Conservation (phyloP, 78 protist genomes). For the Creolimax fragrantissima region DNA sequence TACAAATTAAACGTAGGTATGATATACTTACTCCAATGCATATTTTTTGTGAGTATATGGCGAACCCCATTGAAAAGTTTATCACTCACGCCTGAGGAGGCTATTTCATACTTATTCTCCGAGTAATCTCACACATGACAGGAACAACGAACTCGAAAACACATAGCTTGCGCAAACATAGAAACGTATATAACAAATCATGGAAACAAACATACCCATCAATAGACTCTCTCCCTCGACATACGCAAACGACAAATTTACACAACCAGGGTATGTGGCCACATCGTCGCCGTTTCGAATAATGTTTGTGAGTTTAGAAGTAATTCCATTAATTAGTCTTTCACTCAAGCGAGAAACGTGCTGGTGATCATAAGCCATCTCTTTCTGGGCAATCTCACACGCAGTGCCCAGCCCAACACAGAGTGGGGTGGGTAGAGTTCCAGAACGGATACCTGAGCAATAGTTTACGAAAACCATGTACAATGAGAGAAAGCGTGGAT, state of each 20-base stretch:
- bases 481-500: no score
- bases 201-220: background rate
- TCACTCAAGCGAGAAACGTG: slow-evolving; percentile 53
- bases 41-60: no score
- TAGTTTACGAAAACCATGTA: no score
- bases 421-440: slow-evolving; percentile 88
- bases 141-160: no score
- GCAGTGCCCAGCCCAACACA: slow-evolving; percentile 88
- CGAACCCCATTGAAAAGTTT: no score
- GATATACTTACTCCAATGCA: no score
- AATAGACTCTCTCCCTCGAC: slow-evolving; percentile 81
- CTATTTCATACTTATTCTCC: no score
- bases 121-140: no score
- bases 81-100: no score
- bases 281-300: slow-evolving; percentile 42
- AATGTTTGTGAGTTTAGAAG: slow-evolving; percentile 12
- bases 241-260: slow-evolving; percentile 90
- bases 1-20: no score
- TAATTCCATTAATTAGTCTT: slow-evolving; percentile 51
- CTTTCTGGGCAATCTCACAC: slow-evolving; percentile 58
- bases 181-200: no score
- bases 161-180: no score
- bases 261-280: slow-evolving; percentile 69
- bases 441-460: slow-evolving; percentile 57
- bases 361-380: slow-evolving; percentile 71